Conservation (phyloP, 2,329 filamentous ascomycete species). For the Cryoendolithus antarcticus region DNA sequence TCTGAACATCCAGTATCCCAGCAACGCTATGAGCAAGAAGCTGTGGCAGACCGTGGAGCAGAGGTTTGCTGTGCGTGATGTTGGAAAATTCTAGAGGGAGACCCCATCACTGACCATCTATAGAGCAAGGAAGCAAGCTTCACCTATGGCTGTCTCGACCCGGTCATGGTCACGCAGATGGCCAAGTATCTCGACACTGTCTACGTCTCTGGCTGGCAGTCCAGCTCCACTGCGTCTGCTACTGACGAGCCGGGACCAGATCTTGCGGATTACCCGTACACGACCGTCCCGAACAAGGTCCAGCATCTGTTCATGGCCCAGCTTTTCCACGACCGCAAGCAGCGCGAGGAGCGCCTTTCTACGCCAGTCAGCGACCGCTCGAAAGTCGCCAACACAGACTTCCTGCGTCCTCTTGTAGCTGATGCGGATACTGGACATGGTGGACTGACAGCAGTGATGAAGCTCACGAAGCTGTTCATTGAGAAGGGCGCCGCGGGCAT, state of each 20-base stretch:
- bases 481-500: constrained; percentile 96
- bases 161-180: constrained; percentile 98
- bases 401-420: constrained; percentile 87
- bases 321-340: constrained; percentile 98
- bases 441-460: constrained; percentile 97
- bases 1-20: constrained; percentile 81
- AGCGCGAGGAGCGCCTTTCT: constrained; percentile 83
- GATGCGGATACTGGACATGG: constrained; percentile 97
- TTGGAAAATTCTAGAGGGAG: constrained; percentile 45
- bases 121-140: constrained; percentile 76
- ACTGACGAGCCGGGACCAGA: constrained; percentile 95
- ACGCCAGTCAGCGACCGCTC: constrained; percentile 57
- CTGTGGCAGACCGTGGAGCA: constrained; percentile 80
- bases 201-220: constrained; percentile 98
- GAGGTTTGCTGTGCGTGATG: constrained; percentile 60
- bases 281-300: constrained; percentile 97
- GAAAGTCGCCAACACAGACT: constrained; percentile 73
- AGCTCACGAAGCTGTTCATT: constrained; percentile 93
- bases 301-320: constrained; percentile 96
- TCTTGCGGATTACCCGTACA: constrained; percentile 88
- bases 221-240: constrained; percentile 85
- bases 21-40: constrained; percentile 88
- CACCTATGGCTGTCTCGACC: constrained; percentile 95
- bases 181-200: constrained; percentile 97
- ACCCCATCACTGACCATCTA: constrained; percentile 94